Base-by-base conservation (phyloP, 2,329 filamentous ascomycete species). In the Aspergillus melleus region DNA sequence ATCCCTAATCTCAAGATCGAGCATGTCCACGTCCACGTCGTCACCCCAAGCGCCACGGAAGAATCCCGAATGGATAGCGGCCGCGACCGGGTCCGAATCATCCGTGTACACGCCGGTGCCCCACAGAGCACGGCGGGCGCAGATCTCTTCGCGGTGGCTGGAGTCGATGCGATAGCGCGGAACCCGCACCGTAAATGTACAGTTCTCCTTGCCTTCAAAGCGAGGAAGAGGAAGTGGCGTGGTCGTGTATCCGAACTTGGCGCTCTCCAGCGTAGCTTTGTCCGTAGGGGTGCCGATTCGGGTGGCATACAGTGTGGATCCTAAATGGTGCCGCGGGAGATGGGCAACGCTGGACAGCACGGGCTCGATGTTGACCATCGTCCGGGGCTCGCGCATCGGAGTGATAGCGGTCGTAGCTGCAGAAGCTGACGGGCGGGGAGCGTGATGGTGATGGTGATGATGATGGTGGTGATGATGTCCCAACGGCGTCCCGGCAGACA, bases 81-180 rank as follows among this genome's bases (percentile, higher is more conserved):
- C 93, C 0, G 92, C 94, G 24, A 99, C 84, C 0, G 95, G 87
- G 71, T 99, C 95, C 0, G 92, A 96, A 75, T 99, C 95, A 68
- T 99, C 95, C 0, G 92, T 96, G 72, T 98, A 98, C 6, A 99
- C 85, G 42, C 96, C 93, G 0, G 92, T 95, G 1, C 95, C 95
- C 93, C 94, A 99, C 0, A 99, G 75, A 8, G 91, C 90, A 20
- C 90, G 85, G 36, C 91, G 86, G 8, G 86, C 80, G 11, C 92
- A 96, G 54, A 98, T 93, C 66, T 96, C 91, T 72, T 95, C 90
- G 30, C 94, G 85, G 24, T 90, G 86, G 8, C 82, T 77, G 0
- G 86, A 76, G 9, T 85, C 86, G 8, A 99, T 80, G 68, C 95
- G 92, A 52, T 90, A 86, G 29, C 90, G 87, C 2, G 93, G 90